Percentiles rank a stretch among this genome's conserved stretches.
Conservation (phyloP, 164 flowering plant species). For the Annona squamosa region DNA sequence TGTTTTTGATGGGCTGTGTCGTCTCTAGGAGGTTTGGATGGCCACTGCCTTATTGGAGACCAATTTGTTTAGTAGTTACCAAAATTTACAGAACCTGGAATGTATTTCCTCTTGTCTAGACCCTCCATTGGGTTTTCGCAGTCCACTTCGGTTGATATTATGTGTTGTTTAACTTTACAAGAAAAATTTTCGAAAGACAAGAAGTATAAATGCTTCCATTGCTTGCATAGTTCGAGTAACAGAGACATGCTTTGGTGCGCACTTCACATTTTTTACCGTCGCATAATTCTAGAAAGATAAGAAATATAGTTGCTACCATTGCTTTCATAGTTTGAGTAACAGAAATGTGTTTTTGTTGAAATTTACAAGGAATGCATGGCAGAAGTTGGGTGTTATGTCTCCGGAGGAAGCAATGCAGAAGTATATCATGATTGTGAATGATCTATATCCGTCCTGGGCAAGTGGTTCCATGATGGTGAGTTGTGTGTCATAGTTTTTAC, state of each 20-base stretch:
- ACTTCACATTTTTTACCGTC: neutral
- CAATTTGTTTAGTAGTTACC: no score
- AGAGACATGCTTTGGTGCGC: neutral
- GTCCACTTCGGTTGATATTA: no score
- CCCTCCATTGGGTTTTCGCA: no score
- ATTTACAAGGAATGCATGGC: conserved; percentile 92
- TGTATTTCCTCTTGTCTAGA: no score
- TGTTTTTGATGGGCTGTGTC: no score
- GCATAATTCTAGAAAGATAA: neutral
- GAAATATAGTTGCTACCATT: neutral
- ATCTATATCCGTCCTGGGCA: conserved; percentile 83
- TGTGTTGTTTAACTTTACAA: no score
- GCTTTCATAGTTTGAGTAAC: conserved; percentile 6
- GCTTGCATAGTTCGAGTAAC: no score
- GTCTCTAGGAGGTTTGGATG: no score
- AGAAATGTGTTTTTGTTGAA: conserved; percentile 11
- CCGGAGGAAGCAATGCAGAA: conserved; percentile 97
- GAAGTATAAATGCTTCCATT: no score
- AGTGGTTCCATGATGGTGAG: conserved; percentile 56
- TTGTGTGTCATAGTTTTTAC: neutral
- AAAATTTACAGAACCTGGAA: no score
- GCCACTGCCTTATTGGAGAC: no score
- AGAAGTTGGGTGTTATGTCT: conserved; percentile 93
- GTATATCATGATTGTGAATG: conserved; percentile 70
- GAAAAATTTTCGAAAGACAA: no score